phyloP scores from a whole-genome alignment of 768 basidiomycete species.

The Chlorophyllum brunneum region DNA sequence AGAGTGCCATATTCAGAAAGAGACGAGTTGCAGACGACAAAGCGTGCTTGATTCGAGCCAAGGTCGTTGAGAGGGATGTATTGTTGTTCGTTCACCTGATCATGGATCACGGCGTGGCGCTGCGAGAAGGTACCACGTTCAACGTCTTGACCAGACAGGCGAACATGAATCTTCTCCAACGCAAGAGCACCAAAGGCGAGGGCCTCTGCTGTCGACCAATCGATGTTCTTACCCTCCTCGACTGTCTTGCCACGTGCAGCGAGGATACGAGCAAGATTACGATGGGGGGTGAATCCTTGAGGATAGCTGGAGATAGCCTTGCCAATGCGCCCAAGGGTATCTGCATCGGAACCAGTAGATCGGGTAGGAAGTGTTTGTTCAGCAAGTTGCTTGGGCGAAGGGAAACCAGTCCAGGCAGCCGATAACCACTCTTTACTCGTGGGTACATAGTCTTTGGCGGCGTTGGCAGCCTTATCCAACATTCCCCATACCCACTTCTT shows the following conservation, averaged over 20 bases:
- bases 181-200: constrained; percentile 93
- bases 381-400: constrained; percentile 91
- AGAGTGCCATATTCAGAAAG: constrained; percentile 93
- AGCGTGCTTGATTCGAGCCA: constrained; percentile 82
- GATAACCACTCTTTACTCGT: constrained; percentile 97
- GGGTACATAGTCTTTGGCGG: constrained; percentile 92
- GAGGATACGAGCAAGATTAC: constrained; percentile 93
- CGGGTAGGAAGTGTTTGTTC: constrained; percentile 91
- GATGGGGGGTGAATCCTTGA: constrained; percentile 80
- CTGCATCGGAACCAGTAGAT: constrained; percentile 75
- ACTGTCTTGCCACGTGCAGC: constrained; percentile 83
- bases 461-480: constrained; percentile 95
- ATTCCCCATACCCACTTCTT: constrained; percentile 99
- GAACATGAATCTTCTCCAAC: constrained; percentile 90
- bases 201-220: constrained; percentile 98
- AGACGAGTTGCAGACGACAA: constrained; percentile 95
- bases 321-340: constrained; percentile 78
- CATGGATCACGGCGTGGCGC: constrained; percentile 94
- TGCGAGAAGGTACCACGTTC: constrained; percentile 99
- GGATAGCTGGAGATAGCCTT: constrained; percentile 86
- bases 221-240: constrained; percentile 87
- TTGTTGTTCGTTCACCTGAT: constrained; percentile 88
- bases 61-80: constrained; percentile 90
- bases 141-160: constrained; percentile 96
- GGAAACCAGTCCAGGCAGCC: constrained; percentile 97